These are phyloP conservation scores for Cyberlindnera euphorbiiphila DNA, from an alignment of 805 yeast species.

Conservation along the genomic window DNA sequence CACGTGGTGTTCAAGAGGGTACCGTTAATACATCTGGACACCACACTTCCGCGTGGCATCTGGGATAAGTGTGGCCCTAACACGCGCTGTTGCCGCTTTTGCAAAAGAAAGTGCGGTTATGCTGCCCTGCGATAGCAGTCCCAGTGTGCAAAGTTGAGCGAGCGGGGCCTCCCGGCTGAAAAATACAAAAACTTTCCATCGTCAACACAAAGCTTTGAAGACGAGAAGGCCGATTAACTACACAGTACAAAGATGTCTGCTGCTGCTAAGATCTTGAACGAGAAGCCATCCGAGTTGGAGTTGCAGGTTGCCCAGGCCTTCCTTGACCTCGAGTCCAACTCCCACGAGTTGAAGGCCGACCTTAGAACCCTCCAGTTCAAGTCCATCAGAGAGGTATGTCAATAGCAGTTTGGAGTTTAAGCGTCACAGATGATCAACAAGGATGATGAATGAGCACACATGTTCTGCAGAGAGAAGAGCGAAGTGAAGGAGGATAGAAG, in stretches of 20 bases:
- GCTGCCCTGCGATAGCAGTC: neutral
- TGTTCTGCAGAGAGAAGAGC: too few relatives aligned
- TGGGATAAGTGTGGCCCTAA: too few relatives aligned
- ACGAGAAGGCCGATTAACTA: neutral
- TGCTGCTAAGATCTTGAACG: conserved; percentile 90
- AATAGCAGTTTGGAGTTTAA: too few relatives aligned
- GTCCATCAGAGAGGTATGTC: conserved; percentile 83
- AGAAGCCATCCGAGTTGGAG: conserved; percentile 97
- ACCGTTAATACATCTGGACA: too few relatives aligned
- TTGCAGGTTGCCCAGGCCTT: conserved; percentile 99
- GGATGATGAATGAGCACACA: too few relatives aligned
- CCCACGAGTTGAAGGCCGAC: conserved; percentile 95
- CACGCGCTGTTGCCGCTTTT: too few relatives aligned
- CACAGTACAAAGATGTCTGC: conserved; percentile 70
- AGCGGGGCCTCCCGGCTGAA: conserved; percentile 4
- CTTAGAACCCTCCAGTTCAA: conserved; percentile 98
- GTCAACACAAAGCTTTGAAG: conserved; percentile 3
- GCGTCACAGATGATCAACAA: too few relatives aligned
- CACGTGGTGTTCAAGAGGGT: too few relatives aligned
- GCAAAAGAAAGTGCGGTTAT: neutral
- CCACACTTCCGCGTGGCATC: too few relatives aligned
- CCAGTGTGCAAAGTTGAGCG: neutral
- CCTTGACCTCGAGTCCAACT: conserved; percentile 88
- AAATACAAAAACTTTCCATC: conserved; percentile 19
- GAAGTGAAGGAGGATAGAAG: too few relatives aligned